Evolutionary conservation across 2,329 filamentous ascomycete genomes (phyloP).

Genomic region (Colletotrichum simmondsii): DNA sequence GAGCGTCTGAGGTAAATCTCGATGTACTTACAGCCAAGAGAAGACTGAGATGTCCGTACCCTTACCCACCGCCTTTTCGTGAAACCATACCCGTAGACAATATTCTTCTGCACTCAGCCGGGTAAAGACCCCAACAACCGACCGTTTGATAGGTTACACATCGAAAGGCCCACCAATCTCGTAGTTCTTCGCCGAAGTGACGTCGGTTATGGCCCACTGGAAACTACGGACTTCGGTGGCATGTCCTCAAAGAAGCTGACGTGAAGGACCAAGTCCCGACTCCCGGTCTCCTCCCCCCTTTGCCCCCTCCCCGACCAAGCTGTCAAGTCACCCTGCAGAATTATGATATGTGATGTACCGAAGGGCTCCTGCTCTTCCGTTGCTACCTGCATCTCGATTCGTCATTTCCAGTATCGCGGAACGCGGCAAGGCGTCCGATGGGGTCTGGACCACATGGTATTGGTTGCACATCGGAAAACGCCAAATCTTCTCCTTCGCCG

Average conservation of each 20-base stretch:
- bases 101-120: not conserved
- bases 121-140: not conserved
- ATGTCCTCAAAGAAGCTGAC: not conserved
- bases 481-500: not conserved
- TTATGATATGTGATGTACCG: constrained; percentile 28
- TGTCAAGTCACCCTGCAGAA: constrained; percentile 19
- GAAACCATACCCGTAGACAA: not conserved
- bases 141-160: not conserved
- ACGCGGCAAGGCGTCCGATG: constrained; percentile 16
- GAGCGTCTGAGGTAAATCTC: not conserved
- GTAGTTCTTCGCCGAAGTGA: constrained; percentile 4
- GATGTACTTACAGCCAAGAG: not conserved
- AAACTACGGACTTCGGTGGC: not conserved
- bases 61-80: constrained; percentile 14
- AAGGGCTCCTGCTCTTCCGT: not conserved
- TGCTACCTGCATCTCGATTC: not conserved
- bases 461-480: not conserved
- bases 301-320: constrained; percentile 6
- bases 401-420: constrained; percentile 30
- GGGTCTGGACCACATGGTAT: not conserved
- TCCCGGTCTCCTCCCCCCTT: not conserved
- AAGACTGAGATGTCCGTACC: not conserved
- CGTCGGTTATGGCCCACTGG: constrained; percentile 19
- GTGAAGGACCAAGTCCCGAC: not conserved
- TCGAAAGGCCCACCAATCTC: not conserved